phyloP scores from a whole-genome alignment of 768 basidiomycete species.

The Peribolospora kevripleyi region DNA sequence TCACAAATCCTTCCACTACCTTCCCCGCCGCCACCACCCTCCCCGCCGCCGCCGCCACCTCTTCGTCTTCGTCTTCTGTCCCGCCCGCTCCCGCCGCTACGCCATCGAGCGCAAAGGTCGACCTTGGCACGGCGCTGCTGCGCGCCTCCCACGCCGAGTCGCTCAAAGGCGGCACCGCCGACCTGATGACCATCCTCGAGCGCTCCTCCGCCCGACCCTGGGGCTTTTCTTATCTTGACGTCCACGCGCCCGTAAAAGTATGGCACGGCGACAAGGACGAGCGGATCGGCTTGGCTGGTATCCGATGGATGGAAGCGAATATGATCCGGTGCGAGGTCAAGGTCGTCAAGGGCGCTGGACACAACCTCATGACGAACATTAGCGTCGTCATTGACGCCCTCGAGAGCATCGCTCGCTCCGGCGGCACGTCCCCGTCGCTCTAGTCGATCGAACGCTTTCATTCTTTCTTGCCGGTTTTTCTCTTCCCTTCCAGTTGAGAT shows the following conservation, averaged over 20 bases:
- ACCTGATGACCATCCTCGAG: constrained; percentile 75
- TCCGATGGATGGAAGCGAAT: constrained; percentile 72
- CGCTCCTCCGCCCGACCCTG: constrained; percentile 33
- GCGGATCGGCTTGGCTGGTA: constrained; percentile 69
- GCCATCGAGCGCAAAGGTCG: constrained; percentile 13
- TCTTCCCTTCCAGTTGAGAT: no score
- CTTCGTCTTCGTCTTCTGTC: neutral
- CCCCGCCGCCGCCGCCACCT: neutral
- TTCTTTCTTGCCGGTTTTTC: no score
- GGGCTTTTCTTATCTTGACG: constrained; percentile 69
- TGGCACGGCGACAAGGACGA: constrained; percentile 92
- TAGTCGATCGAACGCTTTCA: no score
- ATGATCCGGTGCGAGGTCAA: constrained; percentile 58
- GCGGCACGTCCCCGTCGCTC: no score
- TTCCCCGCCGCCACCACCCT: neutral
- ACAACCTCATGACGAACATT: constrained; percentile 79
- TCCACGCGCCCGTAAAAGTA: constrained; percentile 49
- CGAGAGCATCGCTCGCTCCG: constrained; percentile 23
- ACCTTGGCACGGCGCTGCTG: constrained; percentile 64
- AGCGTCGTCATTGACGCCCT: constrained; percentile 64
- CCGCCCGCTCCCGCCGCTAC: constrained; percentile 10
- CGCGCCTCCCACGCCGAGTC: constrained; percentile 91
- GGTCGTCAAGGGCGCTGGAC: constrained; percentile 68
- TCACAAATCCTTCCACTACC: neutral
- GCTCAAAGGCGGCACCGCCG: constrained; percentile 66